These are phyloP conservation scores for Collybiopsis confluens DNA, from an alignment of 768 basidiomycete species.

Conservation along the genomic window DNA sequence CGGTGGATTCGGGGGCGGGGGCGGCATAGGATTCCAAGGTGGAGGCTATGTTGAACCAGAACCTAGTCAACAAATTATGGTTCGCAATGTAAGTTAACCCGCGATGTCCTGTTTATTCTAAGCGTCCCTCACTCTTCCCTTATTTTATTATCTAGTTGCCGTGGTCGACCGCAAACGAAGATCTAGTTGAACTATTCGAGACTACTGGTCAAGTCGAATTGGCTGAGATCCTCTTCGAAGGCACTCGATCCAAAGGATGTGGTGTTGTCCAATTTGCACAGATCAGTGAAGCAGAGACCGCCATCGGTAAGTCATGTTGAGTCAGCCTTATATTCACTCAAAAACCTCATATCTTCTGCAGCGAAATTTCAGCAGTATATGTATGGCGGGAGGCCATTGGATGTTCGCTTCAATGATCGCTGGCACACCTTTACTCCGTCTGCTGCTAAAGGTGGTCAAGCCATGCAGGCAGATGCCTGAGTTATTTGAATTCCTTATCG, in stretches of 20 bases:
- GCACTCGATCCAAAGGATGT: conserved; percentile 87
- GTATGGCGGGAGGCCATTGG: conserved; percentile 89
- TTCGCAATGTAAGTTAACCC: conserved; percentile 96
- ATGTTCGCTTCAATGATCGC: conserved; percentile 92
- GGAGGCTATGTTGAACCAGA: conserved; percentile 56
- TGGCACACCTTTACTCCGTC: conserved; percentile 92
- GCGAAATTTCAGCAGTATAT: conserved; percentile 96
- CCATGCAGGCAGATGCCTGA: conserved; percentile 55
- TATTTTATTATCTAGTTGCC: conserved; percentile 58
- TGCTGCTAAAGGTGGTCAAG: conserved; percentile 83
- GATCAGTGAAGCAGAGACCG: conserved; percentile 86
- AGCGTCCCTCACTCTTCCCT: neutral
- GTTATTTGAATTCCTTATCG: neutral
- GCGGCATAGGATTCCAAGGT: conserved; percentile 14
- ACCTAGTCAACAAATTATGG: conserved; percentile 96
- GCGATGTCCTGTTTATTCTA: neutral
- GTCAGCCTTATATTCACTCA: neutral
- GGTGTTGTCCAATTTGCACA: conserved; percentile 95
- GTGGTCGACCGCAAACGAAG: conserved; percentile 99
- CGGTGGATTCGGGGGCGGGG: conserved; percentile 23
- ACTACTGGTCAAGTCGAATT: conserved; percentile 94
- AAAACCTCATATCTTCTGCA: conserved; percentile 17
- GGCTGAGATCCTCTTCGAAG: conserved; percentile 93
- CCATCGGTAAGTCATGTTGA: conserved; percentile 58
- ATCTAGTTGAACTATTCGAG: conserved; percentile 96